These are phyloP conservation scores for Penicillium cataractarum DNA, from an alignment of 495 filamentous ascomycete species.

Conservation along the genomic window DNA sequence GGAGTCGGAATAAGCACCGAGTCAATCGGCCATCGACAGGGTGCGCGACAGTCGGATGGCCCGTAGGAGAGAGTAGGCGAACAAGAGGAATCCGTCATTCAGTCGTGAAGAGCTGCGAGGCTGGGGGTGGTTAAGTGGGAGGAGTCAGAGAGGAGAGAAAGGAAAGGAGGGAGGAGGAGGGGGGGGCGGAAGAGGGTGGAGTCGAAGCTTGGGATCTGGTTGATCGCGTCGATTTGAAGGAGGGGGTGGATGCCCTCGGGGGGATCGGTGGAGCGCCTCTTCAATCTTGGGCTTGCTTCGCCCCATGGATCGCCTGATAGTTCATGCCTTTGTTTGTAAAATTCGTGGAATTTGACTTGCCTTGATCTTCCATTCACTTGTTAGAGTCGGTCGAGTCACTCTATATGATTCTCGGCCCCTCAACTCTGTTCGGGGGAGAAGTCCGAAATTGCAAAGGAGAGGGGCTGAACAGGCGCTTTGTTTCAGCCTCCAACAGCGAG, in stretches of 20 bases:
- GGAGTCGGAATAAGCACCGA: conserved; percentile 36
- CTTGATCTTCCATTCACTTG: background rate
- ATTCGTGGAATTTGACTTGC: background rate
- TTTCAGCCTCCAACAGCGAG: conserved; percentile 8
- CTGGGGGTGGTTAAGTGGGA: background rate
- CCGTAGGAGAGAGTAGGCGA: background rate
- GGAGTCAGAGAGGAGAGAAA: background rate
- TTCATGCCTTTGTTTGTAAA: background rate
- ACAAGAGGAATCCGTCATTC: conserved; percentile 9
- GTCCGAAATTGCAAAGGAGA: background rate
- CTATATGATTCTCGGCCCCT: background rate
- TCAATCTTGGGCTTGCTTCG: background rate
- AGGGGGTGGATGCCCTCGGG: conserved; percentile 17
- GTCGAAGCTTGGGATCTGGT: conserved; percentile 35
- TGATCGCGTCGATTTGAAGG: conserved; percentile 32
- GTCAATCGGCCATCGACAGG: conserved; percentile 43
- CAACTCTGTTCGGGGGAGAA: background rate
- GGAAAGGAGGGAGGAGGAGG: conserved; percentile 18
- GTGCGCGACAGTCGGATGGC: conserved; percentile 32
- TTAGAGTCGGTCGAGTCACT: background rate
- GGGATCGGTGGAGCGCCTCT: conserved; percentile 13
- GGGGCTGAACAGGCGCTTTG: conserved; percentile 1
- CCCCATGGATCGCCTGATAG: background rate
- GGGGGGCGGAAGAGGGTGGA: conserved; percentile 40
- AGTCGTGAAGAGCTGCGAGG: conserved; percentile 8